Evolutionary conservation across 169 alveolate genomes (phyloP), one percentile per base, ranked within the genome.

Genomic region (Plasmodium relictum): DNA sequence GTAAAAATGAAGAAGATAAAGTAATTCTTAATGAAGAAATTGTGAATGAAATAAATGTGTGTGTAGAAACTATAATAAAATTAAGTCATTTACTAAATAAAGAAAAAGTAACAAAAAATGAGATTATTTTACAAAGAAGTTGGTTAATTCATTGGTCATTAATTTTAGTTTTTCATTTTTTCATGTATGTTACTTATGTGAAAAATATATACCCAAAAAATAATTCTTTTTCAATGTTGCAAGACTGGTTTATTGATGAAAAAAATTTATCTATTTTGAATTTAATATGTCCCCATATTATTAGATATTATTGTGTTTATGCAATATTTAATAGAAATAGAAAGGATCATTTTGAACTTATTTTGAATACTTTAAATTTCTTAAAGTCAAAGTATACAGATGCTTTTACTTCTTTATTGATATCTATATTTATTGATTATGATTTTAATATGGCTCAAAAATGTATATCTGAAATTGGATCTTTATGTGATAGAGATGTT

Each of bases 401-500:
- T 89, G 83, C 98, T 0, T 97, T 97, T 89, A 96, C 98, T 22
- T 95, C 96, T 50, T 91, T 97, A 52, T 92, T 97, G 62, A 95
- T 94, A 42, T 97, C 98, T 6, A 93, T 97, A 39, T 95, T 96
- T 73, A 96, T 95, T 6, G 97, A 96, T 48, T 95, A 95, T 90
- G 93, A 97, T 73, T 96, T 97, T 87, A 98, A 97, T 58, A 93
- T 93, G 61, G 97, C 98, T 8, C 98, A 96, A 89, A 88, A 88
- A 71, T 94, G 96, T 76, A 94, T 96, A 66, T 78, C 96, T 24
- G 88, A 87, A 54, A 93, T 95, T 10, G 94, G 95, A 0, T 74
- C 89, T 63, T 92, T 91, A 16, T 95, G 95, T 45, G 93, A 87
- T 54, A 48, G 74, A 37, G 98, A 97, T 88, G 92, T 93, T 44